Evolutionary conservation across 331 rosid species (phyloP).

Genomic region (Spiraea crenata): DNA sequence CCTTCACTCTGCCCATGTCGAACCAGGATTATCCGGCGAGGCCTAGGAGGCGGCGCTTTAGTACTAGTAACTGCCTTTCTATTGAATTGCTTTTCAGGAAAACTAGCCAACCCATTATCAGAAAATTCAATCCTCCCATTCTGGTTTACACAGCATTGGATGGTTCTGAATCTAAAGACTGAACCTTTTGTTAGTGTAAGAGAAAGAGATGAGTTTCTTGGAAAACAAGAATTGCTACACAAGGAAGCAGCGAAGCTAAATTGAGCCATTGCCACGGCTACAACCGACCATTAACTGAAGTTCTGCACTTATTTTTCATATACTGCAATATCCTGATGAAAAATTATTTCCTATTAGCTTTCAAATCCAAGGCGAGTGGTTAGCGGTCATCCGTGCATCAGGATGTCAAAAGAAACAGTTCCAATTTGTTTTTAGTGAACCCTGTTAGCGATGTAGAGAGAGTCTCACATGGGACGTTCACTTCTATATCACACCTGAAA

Average conservation of each 20-base stretch:
- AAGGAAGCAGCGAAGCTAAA: conserved; percentile 3
- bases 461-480: too few relatives aligned
- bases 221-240: not conserved
- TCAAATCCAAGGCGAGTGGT: not conserved
- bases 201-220: conserved; percentile 25
- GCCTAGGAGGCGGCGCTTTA: conserved; percentile 53
- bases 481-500: too few relatives aligned
- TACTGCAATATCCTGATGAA: not conserved
- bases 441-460: too few relatives aligned
- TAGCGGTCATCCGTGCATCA: not conserved
- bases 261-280: conserved; percentile 10
- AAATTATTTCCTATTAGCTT: too few relatives aligned
- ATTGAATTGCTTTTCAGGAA: conserved; percentile 40
- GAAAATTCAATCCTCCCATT: not conserved
- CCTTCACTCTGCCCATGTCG: conserved; percentile 90
- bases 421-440: not conserved
- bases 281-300: not conserved
- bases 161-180: not conserved
- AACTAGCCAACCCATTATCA: conserved; percentile 29
- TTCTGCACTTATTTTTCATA: not conserved
- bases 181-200: conserved; percentile 18
- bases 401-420: not conserved
- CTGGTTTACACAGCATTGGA: conserved; percentile 34
- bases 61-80: not conserved
- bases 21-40: conserved; percentile 77